A percentile compares a stretch with the other conserved stretches of the same genome.
These are phyloP conservation scores for Suhomyces guaymorum DNA, from an alignment of 1,139 yeast genomes.

Conservation along the genomic window DNA sequence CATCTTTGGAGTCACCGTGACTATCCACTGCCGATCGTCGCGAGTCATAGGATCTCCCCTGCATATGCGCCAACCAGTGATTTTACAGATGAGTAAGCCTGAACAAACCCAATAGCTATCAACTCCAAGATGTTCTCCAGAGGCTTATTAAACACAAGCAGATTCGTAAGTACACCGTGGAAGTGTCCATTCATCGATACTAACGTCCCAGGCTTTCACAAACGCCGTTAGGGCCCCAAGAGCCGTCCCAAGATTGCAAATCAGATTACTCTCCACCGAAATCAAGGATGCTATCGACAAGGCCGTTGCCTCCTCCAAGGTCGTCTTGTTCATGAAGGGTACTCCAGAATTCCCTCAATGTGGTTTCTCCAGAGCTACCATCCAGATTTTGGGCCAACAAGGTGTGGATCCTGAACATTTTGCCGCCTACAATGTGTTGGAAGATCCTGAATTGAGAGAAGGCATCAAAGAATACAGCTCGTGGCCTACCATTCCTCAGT, in stretches of 20 bases:
- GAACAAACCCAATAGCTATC: not conserved
- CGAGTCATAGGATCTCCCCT: too few relatives aligned
- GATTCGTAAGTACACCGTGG: conserved; percentile 23
- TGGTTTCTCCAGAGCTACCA: conserved; percentile 95
- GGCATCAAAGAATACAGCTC: conserved; percentile 94
- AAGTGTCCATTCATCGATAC: conserved; percentile 1
- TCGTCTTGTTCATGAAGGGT: conserved; percentile 92
- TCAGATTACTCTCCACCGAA: conserved; percentile 71
- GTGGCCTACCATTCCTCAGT: conserved; percentile 91
- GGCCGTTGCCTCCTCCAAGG: conserved; percentile 87
- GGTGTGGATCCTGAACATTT: conserved; percentile 96
- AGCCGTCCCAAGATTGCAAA: conserved; percentile 8
- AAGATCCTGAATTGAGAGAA: conserved; percentile 86
- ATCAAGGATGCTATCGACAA: conserved; percentile 79
- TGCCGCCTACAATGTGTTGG: conserved; percentile 95
- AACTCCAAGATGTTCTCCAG: conserved; percentile 31
- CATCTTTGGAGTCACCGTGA: too few relatives aligned
- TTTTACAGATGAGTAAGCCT: conserved; percentile 13
- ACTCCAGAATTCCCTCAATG: conserved; percentile 98
- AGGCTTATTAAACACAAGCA: conserved; percentile 21
- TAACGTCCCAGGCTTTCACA: conserved; percentile 13
- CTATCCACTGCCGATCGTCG: too few relatives aligned
- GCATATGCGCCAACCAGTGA: conserved; percentile 10
- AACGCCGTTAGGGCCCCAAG: conserved; percentile 11
- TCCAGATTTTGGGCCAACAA: conserved; percentile 89